Conservation (phyloP, 2,329 filamentous ascomycete genomes). For the Exophiala viscosa region DNA sequence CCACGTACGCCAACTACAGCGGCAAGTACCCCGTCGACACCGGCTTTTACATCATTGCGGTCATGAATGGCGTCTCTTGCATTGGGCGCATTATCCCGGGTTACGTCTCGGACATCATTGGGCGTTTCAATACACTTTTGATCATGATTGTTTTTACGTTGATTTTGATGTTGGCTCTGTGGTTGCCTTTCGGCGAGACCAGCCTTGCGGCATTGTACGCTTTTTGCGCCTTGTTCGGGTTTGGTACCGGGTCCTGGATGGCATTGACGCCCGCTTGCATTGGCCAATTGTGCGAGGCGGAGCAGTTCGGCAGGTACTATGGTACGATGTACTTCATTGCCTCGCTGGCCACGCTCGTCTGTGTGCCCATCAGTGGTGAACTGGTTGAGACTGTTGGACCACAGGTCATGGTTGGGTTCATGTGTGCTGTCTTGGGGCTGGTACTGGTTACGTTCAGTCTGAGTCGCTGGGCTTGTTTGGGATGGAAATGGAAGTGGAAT, state of each 20-base stretch:
- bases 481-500: slow-evolving; percentile 39
- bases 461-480: slow-evolving; percentile 37
- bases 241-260: slow-evolving; percentile 50
- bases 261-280: slow-evolving; percentile 39
- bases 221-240: slow-evolving; percentile 47
- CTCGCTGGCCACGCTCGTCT: slow-evolving; percentile 45
- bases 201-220: slow-evolving; percentile 41
- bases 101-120: slow-evolving; percentile 41
- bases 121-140: slow-evolving; percentile 46
- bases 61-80: slow-evolving; percentile 43
- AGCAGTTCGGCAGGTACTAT: slow-evolving; percentile 48
- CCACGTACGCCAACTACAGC: slow-evolving; percentile 44
- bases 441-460: slow-evolving; percentile 32
- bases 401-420: slow-evolving; percentile 45
- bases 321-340: slow-evolving; percentile 48
- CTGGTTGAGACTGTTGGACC: slow-evolving; percentile 46
- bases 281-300: slow-evolving; percentile 45
- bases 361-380: slow-evolving; percentile 46
- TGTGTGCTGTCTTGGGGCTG: slow-evolving; percentile 41
- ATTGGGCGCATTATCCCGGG: slow-evolving; percentile 46
- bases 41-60: slow-evolving; percentile 45
- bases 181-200: slow-evolving; percentile 45
- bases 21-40: slow-evolving; percentile 31
- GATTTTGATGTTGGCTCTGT: slow-evolving; percentile 41
- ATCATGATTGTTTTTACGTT: slow-evolving; percentile 37